These are phyloP conservation scores for Prinsepia uniflora DNA, from an alignment of 306 rosid species.

Conservation along the genomic window DNA sequence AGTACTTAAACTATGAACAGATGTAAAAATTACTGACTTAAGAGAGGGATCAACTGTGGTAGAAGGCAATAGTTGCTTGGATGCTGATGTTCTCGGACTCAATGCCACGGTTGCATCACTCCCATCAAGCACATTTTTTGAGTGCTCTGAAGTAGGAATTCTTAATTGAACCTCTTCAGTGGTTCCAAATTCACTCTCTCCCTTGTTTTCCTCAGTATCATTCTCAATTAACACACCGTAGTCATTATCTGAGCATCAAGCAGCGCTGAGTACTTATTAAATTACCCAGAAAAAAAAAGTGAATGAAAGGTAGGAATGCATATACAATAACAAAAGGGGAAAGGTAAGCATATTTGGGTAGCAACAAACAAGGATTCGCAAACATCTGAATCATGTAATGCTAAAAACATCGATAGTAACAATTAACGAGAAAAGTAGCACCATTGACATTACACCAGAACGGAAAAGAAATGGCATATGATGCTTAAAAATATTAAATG, in stretches of 20 bases:
- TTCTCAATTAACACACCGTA: slow-evolving; percentile 30
- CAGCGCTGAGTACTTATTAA: slow-evolving; percentile 28
- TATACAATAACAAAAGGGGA: not conserved
- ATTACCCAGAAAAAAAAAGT: slow-evolving; percentile 8
- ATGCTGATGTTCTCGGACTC: slow-evolving; percentile 31
- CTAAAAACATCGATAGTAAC: not conserved
- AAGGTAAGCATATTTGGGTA: not conserved
- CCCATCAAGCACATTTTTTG: slow-evolving; percentile 27
- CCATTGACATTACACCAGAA: not conserved
- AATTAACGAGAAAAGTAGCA: not conserved
- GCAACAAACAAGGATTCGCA: not conserved
- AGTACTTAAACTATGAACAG: not conserved
- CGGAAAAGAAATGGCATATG: not conserved
- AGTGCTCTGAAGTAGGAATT: slow-evolving; percentile 20
- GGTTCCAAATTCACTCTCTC: slow-evolving; percentile 27
- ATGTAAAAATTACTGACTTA: slow-evolving; percentile 40
- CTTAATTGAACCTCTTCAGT: slow-evolving; percentile 25
- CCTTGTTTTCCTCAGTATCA: slow-evolving; percentile 36
- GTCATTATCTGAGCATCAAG: slow-evolving; percentile 43
- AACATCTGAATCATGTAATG: not conserved
- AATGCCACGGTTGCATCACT: slow-evolving; percentile 23
- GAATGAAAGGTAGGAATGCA: not conserved
- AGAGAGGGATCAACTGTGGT: slow-evolving; percentile 24
- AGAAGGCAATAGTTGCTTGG: slow-evolving; percentile 35
- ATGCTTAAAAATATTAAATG: not conserved